Percentiles rank a stretch among this genome's conserved stretches.
Evolutionary conservation across 208 protist species (phyloP).

Genomic region (Leishmania gerbilli): DNA sequence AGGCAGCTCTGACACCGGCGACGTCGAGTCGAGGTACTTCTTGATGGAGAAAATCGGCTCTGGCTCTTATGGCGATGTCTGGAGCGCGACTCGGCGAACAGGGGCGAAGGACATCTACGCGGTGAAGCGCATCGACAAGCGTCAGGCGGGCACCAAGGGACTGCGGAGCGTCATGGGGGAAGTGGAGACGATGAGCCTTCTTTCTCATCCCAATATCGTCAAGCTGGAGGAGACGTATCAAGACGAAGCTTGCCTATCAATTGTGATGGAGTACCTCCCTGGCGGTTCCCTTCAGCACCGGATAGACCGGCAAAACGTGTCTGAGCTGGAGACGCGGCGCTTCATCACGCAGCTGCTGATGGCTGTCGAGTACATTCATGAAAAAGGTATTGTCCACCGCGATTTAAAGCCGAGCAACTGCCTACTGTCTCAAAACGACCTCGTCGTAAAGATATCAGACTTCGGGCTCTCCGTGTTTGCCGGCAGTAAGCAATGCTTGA

Average conservation of each 20-base stretch:
- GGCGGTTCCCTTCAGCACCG: conserved; percentile 71
- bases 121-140: conserved; percentile 88
- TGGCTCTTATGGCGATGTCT: conserved; percentile 85
- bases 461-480: conserved; percentile 91
- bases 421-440: conserved; percentile 70
- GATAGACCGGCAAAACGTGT: conserved; percentile 32
- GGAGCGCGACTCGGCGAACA: conserved; percentile 54
- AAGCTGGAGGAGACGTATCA: conserved; percentile 88
- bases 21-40: conserved; percentile 55
- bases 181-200: conserved; percentile 90
- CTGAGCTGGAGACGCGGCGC: conserved; percentile 52
- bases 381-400: conserved; percentile 90
- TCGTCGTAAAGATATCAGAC: conserved; percentile 89
- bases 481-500: conserved; percentile 76
- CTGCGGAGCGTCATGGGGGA: conserved; percentile 82
- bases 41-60: conserved; percentile 77
- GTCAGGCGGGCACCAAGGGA: conserved; percentile 58
- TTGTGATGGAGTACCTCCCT: conserved; percentile 93
- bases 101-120: conserved; percentile 53
- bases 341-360: conserved; percentile 83
- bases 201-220: conserved; percentile 92
- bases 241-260: conserved; percentile 75
- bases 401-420: conserved; percentile 94
- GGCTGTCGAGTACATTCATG: conserved; percentile 91
- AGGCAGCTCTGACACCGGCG: conserved; percentile 13